Percentiles rank a stretch among this genome's conserved stretches.
These are phyloP conservation scores for Kregervanrija pseudodelftensis DNA, from an alignment of 805 yeast species.

Conservation along the genomic window DNA sequence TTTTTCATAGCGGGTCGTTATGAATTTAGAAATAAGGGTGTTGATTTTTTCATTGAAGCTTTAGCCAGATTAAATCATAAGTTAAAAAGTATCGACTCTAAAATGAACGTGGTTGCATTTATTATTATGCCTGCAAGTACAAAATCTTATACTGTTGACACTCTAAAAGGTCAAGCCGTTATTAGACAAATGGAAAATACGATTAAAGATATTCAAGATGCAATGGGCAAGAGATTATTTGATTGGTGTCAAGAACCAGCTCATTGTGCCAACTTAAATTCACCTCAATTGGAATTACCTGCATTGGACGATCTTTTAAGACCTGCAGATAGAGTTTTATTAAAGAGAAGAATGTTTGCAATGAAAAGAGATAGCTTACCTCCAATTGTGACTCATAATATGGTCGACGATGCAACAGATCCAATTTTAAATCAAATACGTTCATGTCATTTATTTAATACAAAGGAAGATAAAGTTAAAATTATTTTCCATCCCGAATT, in stretches of 20 bases:
- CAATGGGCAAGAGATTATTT: constrained; percentile 79
- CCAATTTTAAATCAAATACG: constrained; percentile 90
- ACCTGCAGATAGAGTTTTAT: constrained; percentile 79
- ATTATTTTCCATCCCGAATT: constrained; percentile 97
- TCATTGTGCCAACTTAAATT: constrained; percentile 34
- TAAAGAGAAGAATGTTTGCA: constrained; percentile 90
- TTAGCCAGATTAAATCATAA: constrained; percentile 87
- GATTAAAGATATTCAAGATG: constrained; percentile 77
- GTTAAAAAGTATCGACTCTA: constrained; percentile 73
- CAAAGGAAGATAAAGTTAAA: constrained; percentile 85
- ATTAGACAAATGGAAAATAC: constrained; percentile 85
- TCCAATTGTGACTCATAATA: constrained; percentile 94
- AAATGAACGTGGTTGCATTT: constrained; percentile 91
- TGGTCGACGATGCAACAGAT: constrained; percentile 86
- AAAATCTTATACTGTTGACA: constrained; percentile 90
- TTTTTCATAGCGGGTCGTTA: constrained; percentile 97
- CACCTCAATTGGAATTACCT: constrained; percentile 44
- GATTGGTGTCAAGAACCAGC: constrained; percentile 64
- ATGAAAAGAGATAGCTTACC: constrained; percentile 85
- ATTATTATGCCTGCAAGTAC: constrained; percentile 97
- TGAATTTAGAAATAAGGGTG: constrained; percentile 95
- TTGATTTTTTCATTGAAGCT: constrained; percentile 88
- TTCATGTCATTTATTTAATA: constrained; percentile 84
- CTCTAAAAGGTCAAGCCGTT: constrained; percentile 93
- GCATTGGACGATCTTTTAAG: constrained; percentile 76